Percentiles rank a stretch among this genome's conserved stretches.
phyloP scores from a whole-genome alignment of 1,284 basidiomycete species.

The Cystobasidium sp. region DNA sequence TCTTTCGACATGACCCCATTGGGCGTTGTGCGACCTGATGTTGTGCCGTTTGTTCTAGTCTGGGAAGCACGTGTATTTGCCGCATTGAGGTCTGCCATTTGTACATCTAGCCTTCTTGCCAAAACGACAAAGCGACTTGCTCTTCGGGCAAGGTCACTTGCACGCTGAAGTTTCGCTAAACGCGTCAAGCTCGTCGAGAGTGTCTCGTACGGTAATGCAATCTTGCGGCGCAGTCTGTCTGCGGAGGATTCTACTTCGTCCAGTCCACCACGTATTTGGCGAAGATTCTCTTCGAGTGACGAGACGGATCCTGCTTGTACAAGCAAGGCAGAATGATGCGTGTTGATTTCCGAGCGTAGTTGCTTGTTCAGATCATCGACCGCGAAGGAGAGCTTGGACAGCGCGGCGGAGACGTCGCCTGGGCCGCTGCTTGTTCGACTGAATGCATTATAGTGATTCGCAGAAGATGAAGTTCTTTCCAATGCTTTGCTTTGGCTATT shows the following conservation, averaged over 20 bases:
- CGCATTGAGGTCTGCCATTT: constrained; percentile 51
- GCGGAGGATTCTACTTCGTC: constrained; percentile 51
- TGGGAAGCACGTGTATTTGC: constrained; percentile 20
- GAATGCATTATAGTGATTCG: constrained; percentile 28
- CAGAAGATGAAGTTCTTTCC: not conserved
- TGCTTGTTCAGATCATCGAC: constrained; percentile 88
- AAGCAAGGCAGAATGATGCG: constrained; percentile 58
- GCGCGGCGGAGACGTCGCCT: constrained; percentile 76
- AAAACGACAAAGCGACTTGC: constrained; percentile 81
- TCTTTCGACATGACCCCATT: constrained; percentile 18
- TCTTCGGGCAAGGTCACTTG: constrained; percentile 78
- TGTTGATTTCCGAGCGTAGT: constrained; percentile 69
- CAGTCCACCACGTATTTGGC: constrained; percentile 55
- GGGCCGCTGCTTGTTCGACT: constrained; percentile 23
- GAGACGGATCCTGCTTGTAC: constrained; percentile 65
- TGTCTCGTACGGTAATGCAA: constrained; percentile 76
- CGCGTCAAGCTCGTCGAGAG: constrained; percentile 71
- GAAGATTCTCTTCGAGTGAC: constrained; percentile 68
- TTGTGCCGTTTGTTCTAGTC: not conserved
- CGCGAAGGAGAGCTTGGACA: constrained; percentile 77
- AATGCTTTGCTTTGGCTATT: not conserved
- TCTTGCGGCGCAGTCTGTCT: constrained; percentile 75
- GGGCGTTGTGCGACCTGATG: constrained; percentile 4
- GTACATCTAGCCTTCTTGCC: constrained; percentile 74
- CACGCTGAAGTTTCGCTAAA: constrained; percentile 75